Conservation (phyloP, 352 stramenopile species). For the Pythium guiyangense region DNA sequence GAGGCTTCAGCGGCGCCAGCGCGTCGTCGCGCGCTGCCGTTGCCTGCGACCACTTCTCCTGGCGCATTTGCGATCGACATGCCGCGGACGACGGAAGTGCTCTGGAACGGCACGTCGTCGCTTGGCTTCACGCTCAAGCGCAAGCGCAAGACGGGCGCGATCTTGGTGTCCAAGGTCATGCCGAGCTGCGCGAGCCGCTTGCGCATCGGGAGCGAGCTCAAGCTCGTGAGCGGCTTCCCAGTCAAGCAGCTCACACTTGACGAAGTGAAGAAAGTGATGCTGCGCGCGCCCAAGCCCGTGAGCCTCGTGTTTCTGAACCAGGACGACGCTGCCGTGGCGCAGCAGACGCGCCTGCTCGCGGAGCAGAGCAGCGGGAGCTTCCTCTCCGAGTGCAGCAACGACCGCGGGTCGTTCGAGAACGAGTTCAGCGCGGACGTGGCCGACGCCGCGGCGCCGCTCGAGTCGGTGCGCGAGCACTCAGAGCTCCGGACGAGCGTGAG, state of each 20-base stretch:
- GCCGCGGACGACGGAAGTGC: slow-evolving; percentile 58
- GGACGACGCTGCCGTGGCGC: slow-evolving; percentile 17
- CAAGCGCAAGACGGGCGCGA: slow-evolving; percentile 53
- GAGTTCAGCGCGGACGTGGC: slow-evolving; percentile 22
- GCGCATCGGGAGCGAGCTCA: slow-evolving; percentile 62
- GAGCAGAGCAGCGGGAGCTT: slow-evolving; percentile 27
- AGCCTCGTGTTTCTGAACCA: slow-evolving; percentile 76
- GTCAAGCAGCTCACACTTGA: slow-evolving; percentile 60
- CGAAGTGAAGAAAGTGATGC: slow-evolving; percentile 80
- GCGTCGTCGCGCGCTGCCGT: no score
- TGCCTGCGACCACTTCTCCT: background rate
- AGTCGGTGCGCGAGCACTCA: slow-evolving; percentile 15
- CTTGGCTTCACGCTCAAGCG: slow-evolving; percentile 76
- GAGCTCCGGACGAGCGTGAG: slow-evolving; percentile 6
- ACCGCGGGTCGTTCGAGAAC: slow-evolving; percentile 31
- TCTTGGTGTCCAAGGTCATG: slow-evolving; percentile 64
- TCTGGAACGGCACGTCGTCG: slow-evolving; percentile 51
- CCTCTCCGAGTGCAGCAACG: slow-evolving; percentile 26
- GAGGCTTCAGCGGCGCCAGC: background rate
- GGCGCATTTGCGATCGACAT: background rate
- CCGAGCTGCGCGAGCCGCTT: slow-evolving; percentile 24
- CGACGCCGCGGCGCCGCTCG: background rate
- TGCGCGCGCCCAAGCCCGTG: slow-evolving; percentile 64
- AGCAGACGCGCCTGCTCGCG: slow-evolving; percentile 10
- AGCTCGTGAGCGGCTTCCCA: slow-evolving; percentile 70